Percentiles rank a stretch among this genome's conserved stretches.
These are phyloP conservation scores for Saprolegnia parasitica DNA, from an alignment of 352 stramenopile genomes.

Conservation along the genomic window DNA sequence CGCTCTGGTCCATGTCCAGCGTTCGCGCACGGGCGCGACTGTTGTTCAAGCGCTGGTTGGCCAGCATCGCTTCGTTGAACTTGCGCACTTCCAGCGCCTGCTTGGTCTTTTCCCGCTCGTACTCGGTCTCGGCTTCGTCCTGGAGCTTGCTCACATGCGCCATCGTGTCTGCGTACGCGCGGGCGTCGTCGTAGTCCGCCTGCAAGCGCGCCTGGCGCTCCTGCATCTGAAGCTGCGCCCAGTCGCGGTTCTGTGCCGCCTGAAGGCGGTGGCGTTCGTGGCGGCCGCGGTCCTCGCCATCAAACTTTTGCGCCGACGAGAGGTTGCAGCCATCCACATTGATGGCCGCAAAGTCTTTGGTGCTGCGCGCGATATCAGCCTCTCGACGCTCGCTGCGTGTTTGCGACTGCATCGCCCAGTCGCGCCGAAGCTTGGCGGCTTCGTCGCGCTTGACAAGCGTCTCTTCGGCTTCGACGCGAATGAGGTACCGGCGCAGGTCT, in stretches of 20 bases:
- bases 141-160: constrained; percentile 29
- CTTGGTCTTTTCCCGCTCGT: constrained; percentile 48
- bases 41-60: constrained; percentile 57
- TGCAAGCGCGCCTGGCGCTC: constrained; percentile 44
- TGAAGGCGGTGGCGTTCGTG: constrained; percentile 60
- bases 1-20: constrained; percentile 39
- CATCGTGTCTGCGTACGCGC: constrained; percentile 14
- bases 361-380: constrained; percentile 51
- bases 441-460: constrained; percentile 55
- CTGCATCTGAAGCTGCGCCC: constrained; percentile 50
- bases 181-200: constrained; percentile 29
- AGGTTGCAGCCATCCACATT: constrained; percentile 34
- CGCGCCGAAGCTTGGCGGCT: constrained; percentile 55
- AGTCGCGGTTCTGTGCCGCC: constrained; percentile 63
- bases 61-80: constrained; percentile 27
- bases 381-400: constrained; percentile 31
- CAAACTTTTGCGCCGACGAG: constrained; percentile 63
- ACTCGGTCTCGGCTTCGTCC: constrained; percentile 40
- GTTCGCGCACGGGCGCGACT: constrained; percentile 43
- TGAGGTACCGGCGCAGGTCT: constrained; percentile 63
- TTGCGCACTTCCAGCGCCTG: constrained; percentile 42
- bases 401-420: constrained; percentile 48
- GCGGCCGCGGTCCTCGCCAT: constrained; percentile 52
- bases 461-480: constrained; percentile 73
- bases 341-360: constrained; percentile 6